Evolutionary conservation across 257 asterid genomes (phyloP).

Genomic region (Solanum medicagineum): DNA sequence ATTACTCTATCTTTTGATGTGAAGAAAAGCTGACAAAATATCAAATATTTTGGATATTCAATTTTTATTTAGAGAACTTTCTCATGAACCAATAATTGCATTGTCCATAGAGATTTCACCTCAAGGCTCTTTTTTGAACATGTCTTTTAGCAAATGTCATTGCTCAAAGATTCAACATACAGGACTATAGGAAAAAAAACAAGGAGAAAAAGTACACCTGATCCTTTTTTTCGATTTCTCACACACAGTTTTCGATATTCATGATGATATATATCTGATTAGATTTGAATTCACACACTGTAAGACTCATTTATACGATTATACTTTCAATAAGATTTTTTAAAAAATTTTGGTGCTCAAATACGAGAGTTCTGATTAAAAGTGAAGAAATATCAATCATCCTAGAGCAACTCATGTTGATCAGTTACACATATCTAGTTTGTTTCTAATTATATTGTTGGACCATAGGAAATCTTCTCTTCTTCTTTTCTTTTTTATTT

Average conservation of each 20-base stretch:
- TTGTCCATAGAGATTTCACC: neutral
- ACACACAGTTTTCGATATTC: neutral
- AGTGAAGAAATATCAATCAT: neutral
- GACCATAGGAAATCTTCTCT: neutral
- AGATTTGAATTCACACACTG: too few relatives aligned
- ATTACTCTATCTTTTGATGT: neutral
- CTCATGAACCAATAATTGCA: neutral
- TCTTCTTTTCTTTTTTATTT: neutral
- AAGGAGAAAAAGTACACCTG: neutral
- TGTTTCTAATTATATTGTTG: neutral
- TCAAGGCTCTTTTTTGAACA: neutral
- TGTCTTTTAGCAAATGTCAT: neutral
- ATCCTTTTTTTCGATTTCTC: neutral
- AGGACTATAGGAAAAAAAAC: neutral
- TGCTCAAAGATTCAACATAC: neutral
- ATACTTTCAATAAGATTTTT: too few relatives aligned
- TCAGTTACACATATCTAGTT: neutral
- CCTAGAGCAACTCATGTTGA: rapidly evolving
- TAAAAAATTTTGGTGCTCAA: too few relatives aligned
- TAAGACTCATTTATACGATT: too few relatives aligned
- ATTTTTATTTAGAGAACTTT: neutral
- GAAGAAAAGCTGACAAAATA: neutral
- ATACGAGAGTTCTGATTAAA: neutral
- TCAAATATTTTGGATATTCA: neutral
- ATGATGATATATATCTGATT: too few relatives aligned